Conservation (phyloP, 192 early-diverging fungal species). For the Entomortierella beljakovae region DNA sequence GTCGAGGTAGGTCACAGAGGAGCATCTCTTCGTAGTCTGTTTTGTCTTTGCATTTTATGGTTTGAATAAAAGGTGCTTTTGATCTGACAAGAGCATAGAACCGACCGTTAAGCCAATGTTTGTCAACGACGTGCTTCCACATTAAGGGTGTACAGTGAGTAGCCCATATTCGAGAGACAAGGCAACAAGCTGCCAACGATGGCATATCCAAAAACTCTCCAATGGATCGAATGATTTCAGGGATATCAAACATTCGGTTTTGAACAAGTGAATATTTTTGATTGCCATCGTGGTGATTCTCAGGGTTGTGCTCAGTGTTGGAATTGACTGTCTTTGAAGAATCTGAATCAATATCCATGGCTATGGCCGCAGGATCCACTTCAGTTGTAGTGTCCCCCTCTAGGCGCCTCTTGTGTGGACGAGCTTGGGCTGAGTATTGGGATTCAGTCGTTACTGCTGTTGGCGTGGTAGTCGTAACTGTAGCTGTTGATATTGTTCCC, state of each 20-base stretch:
- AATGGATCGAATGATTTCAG: constrained; percentile 42
- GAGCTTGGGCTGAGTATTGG: background rate
- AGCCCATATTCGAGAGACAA: constrained; percentile 31
- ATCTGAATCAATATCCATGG: constrained; percentile 22
- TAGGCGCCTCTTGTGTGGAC: constrained; percentile 23
- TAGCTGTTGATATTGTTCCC: background rate
- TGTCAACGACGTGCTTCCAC: constrained; percentile 44
- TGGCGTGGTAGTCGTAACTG: background rate
- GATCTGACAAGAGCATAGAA: constrained; percentile 23
- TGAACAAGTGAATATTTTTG: constrained; percentile 10
- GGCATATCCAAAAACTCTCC: constrained; percentile 47
- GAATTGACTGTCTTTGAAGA: background rate
- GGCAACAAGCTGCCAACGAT: constrained; percentile 37
- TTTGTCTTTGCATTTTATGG: constrained; percentile 34
- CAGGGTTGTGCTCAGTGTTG: background rate
- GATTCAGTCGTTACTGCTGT: background rate
- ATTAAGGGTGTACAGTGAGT: constrained; percentile 33
- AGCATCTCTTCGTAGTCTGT: constrained; percentile 43
- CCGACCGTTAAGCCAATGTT: constrained; percentile 25
- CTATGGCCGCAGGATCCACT: constrained; percentile 13
- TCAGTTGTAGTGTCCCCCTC: constrained; percentile 15
- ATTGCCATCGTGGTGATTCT: background rate
- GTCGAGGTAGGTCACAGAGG: constrained; percentile 33
- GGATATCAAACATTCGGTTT: constrained; percentile 45
- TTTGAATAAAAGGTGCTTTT: constrained; percentile 25